Percentiles rank a stretch among this genome's conserved stretches.
phyloP scores from a whole-genome alignment of 495 filamentous ascomycete genomes.

The Neurospora sp. region DNA sequence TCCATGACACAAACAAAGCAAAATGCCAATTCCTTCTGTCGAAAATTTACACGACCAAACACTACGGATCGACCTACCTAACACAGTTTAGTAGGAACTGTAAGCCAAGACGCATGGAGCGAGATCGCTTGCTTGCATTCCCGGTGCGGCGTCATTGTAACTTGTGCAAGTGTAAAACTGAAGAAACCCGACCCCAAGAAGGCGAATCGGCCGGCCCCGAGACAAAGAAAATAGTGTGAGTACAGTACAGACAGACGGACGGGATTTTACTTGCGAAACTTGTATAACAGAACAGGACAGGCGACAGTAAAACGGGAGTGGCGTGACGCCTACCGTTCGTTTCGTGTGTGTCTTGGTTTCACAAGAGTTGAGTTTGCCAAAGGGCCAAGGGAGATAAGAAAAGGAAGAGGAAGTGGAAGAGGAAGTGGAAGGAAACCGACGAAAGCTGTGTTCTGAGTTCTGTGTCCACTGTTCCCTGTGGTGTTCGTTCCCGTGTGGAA shows the following conservation, averaged over 20 bases:
- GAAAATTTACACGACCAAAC: neutral
- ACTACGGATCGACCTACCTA: neutral
- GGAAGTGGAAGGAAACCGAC: neutral
- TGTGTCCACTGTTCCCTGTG: neutral
- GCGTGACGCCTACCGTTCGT: neutral
- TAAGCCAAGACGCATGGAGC: neutral
- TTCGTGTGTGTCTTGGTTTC: neutral
- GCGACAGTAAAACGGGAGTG: neutral
- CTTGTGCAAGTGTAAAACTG: neutral
- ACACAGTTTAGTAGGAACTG: neutral
- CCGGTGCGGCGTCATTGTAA: neutral
- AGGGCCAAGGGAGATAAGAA: neutral
- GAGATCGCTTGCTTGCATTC: neutral
- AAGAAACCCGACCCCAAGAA: neutral
- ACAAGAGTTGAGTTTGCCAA: neutral
- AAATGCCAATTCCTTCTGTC: neutral
- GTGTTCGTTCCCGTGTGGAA: neutral
- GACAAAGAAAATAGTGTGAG: neutral
- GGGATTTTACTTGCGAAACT: neutral
- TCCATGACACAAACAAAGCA: neutral
- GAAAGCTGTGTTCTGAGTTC: neutral
- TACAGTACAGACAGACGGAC: neutral
- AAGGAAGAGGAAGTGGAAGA: neutral
- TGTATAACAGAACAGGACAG: neutral
- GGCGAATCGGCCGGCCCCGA: neutral